These are phyloP conservation scores for Cenchrus purpureus DNA, from an alignment of 176 grass and related monocot species.

Conservation along the genomic window DNA sequence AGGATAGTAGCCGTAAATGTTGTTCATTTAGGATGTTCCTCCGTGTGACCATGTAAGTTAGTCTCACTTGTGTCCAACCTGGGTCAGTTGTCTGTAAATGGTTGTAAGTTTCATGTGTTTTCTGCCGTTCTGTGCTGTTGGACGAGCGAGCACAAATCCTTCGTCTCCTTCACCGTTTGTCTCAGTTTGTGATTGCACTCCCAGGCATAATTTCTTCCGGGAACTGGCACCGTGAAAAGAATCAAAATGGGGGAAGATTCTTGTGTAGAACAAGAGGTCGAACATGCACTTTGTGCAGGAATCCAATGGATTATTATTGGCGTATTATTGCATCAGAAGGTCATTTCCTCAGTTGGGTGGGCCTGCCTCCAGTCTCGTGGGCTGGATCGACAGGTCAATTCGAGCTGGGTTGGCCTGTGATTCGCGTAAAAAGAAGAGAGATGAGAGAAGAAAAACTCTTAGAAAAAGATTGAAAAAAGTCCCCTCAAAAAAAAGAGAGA, in stretches of 20 bases:
- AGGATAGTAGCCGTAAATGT: neutral
- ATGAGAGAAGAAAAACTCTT: neutral
- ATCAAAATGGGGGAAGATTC: neutral
- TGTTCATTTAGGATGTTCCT: neutral
- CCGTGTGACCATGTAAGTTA: neutral
- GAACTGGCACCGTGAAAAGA: neutral
- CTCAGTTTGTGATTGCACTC: neutral
- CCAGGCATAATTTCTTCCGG: neutral
- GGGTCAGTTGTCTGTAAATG: slow-evolving; percentile 30
- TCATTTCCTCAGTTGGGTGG: neutral
- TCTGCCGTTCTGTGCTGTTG: neutral
- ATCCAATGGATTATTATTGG: neutral
- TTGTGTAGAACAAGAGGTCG: neutral
- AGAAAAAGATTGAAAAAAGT: too few relatives aligned
- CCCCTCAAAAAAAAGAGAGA: too few relatives aligned
- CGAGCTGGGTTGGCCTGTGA: neutral
- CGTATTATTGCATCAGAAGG: too few relatives aligned
- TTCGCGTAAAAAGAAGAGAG: neutral
- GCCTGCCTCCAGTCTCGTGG: neutral
- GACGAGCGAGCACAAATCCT: neutral
- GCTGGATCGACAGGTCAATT: neutral
- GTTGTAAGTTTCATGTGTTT: neutral
- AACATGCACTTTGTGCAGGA: neutral
- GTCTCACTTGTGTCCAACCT: neutral
- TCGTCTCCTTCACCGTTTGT: neutral